phyloP scores from a whole-genome alignment of 2,329 filamentous ascomycete species.

The Nemania bipapillata region DNA sequence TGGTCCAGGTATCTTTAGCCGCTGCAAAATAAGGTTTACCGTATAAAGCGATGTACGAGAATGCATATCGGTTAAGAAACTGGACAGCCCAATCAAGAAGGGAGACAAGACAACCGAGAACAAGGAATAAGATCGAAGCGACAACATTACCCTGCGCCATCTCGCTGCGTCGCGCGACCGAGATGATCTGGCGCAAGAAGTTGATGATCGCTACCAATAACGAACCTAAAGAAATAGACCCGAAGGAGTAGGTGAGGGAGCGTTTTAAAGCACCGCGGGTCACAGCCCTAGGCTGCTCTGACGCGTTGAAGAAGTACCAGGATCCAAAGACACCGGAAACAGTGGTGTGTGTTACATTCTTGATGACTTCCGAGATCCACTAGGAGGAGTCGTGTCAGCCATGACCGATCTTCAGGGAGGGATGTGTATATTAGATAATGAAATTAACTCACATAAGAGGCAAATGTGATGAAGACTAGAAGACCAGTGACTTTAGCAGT shows the following conservation, averaged over 20 bases:
- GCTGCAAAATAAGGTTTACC: conserved; percentile 87
- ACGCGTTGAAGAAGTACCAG: conserved; percentile 90
- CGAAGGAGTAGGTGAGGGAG: conserved; percentile 89
- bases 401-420: not conserved
- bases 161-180: conserved; percentile 75
- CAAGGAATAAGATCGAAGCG: conserved; percentile 72
- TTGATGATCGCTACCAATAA: conserved; percentile 89
- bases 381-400: conserved; percentile 19
- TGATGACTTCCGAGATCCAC: conserved; percentile 89
- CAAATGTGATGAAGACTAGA: conserved; percentile 87
- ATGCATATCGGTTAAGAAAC: conserved; percentile 92
- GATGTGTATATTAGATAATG: not conserved
- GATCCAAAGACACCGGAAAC: conserved; percentile 89
- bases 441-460: conserved; percentile 73
- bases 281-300: conserved; percentile 77
- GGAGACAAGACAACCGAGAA: conserved; percentile 79
- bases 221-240: conserved; percentile 87
- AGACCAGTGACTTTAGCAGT: conserved; percentile 83
- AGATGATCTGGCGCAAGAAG: conserved; percentile 82
- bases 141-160: conserved; percentile 75
- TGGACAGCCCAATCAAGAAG: conserved; percentile 86
- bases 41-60: conserved; percentile 91
- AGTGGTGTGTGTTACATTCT: conserved; percentile 90
- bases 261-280: conserved; percentile 86
- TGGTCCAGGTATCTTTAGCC: conserved; percentile 85